Base-by-base conservation (phyloP, 163 green algal genomes). In the Scenedesmus sp. region DNA sequence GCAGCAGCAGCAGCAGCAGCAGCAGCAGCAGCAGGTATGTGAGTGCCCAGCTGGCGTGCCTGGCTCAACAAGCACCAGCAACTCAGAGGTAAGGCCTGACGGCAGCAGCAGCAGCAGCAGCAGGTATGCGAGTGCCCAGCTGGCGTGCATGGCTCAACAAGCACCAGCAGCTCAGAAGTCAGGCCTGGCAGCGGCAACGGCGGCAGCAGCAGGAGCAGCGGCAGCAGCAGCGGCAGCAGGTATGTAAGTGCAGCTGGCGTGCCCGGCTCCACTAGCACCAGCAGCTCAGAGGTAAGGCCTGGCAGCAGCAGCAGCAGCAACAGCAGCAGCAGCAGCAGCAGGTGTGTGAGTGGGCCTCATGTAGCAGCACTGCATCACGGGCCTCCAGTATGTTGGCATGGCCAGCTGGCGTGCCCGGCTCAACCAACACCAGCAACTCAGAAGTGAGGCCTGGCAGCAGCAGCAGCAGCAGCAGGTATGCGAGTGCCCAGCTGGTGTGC, bases 141-240 rank as follows among this genome's bases (percentile, higher is more conserved):
- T 0, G 96, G 97, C 0, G 97, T 99, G 74, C 97, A 97, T 5
- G 97, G 96, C 94, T 99, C 97, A 0, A 98, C 88, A 52, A 99
- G 91, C 10, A 99, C 90, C 64, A 99, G 90, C 82, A 96, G 62
- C 52, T 94, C 94, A 10, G 86, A 66, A 16, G 59, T 66, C 10
- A 66, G 59, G 10, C 59, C 59, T 70, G 62, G 34, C 34, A 46
- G 34, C 18, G 9, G 59, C 10, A 66, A 9, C 8, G 8, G 10
- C 8, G 59, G 10, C 59, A 66, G 59, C 59, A 66, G 59, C 59
- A 10, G 59, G 9, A 66, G 59, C 59, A 76, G 66, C 66, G 26
- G 16, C 66, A 76, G 66, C 15, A 76, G 16, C 66, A 26, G 66
- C 13, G 26, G 15, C 16, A 70, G 7, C 62, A 70, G 16, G 62